Evolutionary conservation across 1,139 yeast genomes (phyloP), one percentile per base, ranked within the genome.

Genomic region (Blastobotrys persicus): DNA sequence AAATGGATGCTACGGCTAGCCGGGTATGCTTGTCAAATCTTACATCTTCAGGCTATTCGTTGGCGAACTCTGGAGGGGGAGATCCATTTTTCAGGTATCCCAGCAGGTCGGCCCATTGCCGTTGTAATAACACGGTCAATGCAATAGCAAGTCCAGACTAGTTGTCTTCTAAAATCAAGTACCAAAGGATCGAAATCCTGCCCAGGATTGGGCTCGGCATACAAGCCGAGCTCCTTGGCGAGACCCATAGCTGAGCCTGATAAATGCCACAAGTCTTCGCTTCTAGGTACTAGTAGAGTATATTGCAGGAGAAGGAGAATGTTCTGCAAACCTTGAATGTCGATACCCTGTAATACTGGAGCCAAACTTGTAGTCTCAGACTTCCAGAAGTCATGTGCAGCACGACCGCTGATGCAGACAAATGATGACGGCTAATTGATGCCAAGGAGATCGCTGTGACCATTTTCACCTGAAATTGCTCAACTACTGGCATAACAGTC

Each of bases 61-160:
- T n/a, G n/a, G n/a, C n/a, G n/a, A n/a, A n/a, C n/a, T n/a, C n/a
- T n/a, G n/a, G n/a, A n/a, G n/a, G n/a, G n/a, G 17, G 17, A 6
- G 37, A 42, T 38, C 49, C 49, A 46, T 2, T 12, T 13, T 28
- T 46, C 49, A 6, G 49, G 42, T 3, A 46, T 33, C n/a, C 42
- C 26, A 16, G 49, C 28, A 12, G 49, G 49, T 4, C 46, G 45
- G n/a, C 49, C 49, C 37, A 46, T 20, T n/a, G 34, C 45, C 4
- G 46, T 33, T 16, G 49, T 23, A 4, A 46, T 38, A 2, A 46
- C 33, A n/a, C 49, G 49, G 35, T 46, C 49, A 34, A 46, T 46
- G 38, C 49, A 46, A 19, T 46, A 46, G 38, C 49, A 42, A 3
- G 49, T 42, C 49, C 49, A 46, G 42, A 46, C 41, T 11, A 42